Base-by-base conservation (phyloP, 108 stramenopile species). In the Cyclotella kingstonii region DNA sequence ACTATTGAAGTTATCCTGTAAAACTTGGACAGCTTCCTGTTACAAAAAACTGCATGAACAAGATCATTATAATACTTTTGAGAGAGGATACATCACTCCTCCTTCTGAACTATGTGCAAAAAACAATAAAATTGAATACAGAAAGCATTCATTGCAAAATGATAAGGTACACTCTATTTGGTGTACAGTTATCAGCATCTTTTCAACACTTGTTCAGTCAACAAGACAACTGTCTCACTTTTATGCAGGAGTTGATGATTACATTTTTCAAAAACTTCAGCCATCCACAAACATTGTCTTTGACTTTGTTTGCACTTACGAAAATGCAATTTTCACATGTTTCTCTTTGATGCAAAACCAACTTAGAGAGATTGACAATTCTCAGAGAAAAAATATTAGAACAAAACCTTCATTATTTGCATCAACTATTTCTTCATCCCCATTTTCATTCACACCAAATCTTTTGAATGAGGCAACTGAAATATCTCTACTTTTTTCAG, bases 81-180 rank as follows among this genome's bases (percentile, higher is more conserved):
- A n/a, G n/a, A n/a, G 68, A 38, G 73, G 73, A 8, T 69, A 75
- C 45, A 35, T 41, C 31, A 15, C 55, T 5, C 19, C 44, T 29
- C 15, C 31, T 21, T 27, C 41, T 36, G 25, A 9, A 29, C 62
- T 57, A 62, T 34, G 12, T 34, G 33, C 15, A 5, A 53, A 27
- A 14, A 25, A 34, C 14, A 21, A 40, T n/a, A 7, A 47, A 10
- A 44, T 14, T 12, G 54, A 21, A 1, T 52, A 41, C 0, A 40
- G 5, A 0, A 51, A 56, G 26, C 63, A 58, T 21, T 33, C 35
- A 19, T 41, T 44, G 15, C 45, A 59, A 48, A 53, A 54, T 26
- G 75, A 76, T 45, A 10, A 18, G n/a, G 69, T 76, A 12, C 75
- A 76, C 39, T 26, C 34, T n/a, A 56, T 76, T 35, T 76, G 75